These are phyloP conservation scores for Rosa lucieae DNA, from an alignment of 306 rosid species.

Conservation along the genomic window DNA sequence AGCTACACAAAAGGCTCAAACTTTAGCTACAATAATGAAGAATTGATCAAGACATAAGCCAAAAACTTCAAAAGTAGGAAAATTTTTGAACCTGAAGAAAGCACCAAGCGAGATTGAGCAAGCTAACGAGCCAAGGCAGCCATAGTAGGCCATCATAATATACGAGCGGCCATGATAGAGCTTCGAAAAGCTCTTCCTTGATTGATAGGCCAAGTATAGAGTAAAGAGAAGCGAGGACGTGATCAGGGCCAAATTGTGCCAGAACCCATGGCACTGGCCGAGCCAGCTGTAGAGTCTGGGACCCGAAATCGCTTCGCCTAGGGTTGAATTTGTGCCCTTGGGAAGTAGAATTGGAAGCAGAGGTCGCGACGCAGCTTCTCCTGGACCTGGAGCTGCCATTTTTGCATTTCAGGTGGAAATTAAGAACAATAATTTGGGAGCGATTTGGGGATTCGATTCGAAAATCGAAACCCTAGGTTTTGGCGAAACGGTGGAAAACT, in stretches of 20 bases:
- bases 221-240: constrained; percentile 40
- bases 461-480: constrained; percentile 51
- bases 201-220: constrained; percentile 46
- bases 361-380: constrained; percentile 41
- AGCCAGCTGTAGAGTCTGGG: constrained; percentile 41
- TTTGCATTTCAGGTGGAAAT: neutral
- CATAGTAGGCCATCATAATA: constrained; percentile 50
- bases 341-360: constrained; percentile 29
- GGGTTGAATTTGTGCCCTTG: constrained; percentile 30
- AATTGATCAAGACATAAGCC: neutral
- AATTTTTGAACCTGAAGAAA: constrained; percentile 58
- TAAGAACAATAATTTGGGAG: neutral
- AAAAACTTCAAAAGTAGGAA: neutral
- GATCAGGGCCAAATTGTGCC: constrained; percentile 47
- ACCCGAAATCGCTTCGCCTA: constrained; percentile 28
- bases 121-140: constrained; percentile 55
- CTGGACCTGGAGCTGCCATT: constrained; percentile 33
- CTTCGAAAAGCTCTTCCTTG: constrained; percentile 47
- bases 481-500: neutral
- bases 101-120: constrained; percentile 77
- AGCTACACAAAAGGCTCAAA: neutral
- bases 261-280: constrained; percentile 65
- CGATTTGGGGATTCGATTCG: neutral
- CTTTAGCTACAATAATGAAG: neutral
- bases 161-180: constrained; percentile 57